phyloP scores from a whole-genome alignment of 2,329 filamentous ascomycete species.

The Fusarium sp. region DNA sequence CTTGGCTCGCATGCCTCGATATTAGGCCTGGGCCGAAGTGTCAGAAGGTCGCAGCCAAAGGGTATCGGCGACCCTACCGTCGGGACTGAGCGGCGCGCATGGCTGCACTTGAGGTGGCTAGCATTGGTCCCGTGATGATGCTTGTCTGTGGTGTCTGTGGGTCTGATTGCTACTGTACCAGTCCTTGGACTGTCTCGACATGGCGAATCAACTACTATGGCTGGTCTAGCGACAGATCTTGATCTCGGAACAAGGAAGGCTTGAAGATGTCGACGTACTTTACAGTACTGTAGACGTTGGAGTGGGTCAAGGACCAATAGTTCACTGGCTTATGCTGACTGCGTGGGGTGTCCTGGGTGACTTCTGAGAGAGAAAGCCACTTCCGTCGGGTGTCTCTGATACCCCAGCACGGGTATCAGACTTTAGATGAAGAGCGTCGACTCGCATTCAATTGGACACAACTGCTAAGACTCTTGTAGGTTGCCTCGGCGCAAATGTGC shows the following conservation, averaged over 20 bases:
- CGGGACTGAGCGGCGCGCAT: not conserved
- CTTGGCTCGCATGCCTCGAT: not conserved
- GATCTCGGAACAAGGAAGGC: not conserved
- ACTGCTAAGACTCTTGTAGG: slow-evolving; percentile 25
- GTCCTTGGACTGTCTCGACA: not conserved
- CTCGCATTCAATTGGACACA: not conserved
- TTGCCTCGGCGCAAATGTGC: slow-evolving; percentile 32
- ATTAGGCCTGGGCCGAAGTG: not conserved
- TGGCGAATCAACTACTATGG: slow-evolving; percentile 1
- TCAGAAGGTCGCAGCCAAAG: not conserved
- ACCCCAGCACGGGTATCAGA: not conserved
- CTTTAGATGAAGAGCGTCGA: not conserved
- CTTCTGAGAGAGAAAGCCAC: slow-evolving; percentile 3
- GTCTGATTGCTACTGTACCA: not conserved
- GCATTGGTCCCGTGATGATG: slow-evolving; percentile 38
- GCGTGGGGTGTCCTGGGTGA: not conserved
- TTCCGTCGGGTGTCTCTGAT: slow-evolving; percentile 7
- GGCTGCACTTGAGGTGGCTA: slow-evolving; percentile 8
- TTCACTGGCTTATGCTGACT: not conserved
- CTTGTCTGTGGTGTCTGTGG: slow-evolving; percentile 36
- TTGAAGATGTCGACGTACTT: not conserved
- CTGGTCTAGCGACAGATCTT: slow-evolving; percentile 5
- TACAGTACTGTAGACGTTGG: not conserved
- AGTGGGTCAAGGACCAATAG: not conserved
- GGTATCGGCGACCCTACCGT: not conserved